Conservation (phyloP, 768 basidiomycete species). For the Pisolithus albus region DNA sequence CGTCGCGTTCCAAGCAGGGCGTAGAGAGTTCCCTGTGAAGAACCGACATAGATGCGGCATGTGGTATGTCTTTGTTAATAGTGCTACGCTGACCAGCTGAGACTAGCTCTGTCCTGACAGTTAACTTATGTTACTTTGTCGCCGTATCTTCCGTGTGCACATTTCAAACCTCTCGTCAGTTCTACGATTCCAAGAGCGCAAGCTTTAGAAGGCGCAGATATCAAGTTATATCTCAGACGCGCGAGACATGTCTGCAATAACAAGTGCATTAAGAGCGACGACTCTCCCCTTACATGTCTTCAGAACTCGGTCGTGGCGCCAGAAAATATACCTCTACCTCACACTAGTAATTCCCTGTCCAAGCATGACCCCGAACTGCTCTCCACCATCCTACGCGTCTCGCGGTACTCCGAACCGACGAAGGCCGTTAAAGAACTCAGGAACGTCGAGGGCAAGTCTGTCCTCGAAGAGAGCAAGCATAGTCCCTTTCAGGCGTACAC, state of each 20-base stretch:
- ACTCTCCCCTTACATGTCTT: background rate
- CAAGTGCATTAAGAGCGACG: background rate
- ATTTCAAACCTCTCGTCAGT: conserved; percentile 24
- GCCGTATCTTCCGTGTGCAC: conserved; percentile 46
- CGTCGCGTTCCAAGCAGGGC: conserved; percentile 23
- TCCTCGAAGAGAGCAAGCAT: conserved; percentile 12
- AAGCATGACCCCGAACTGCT: conserved; percentile 12
- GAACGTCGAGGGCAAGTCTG: conserved; percentile 6
- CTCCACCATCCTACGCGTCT: conserved; percentile 23
- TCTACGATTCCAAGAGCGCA: conserved; percentile 17
- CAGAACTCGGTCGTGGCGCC: background rate
- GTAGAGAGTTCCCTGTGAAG: conserved; percentile 23
- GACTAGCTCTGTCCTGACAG: conserved; percentile 25
- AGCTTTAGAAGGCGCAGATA: conserved; percentile 6
- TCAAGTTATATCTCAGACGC: conserved; percentile 3
- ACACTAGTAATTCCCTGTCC: background rate
- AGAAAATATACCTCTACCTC: conserved; percentile 1
- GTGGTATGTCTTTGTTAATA: conserved; percentile 36
- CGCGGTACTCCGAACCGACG: conserved; percentile 22
- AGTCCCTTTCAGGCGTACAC: conserved; percentile 23
- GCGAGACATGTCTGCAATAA: conserved; percentile 8
- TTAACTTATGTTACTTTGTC: conserved; percentile 77
- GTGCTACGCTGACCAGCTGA: background rate
- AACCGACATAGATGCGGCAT: conserved; percentile 41
- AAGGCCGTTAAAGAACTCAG: conserved; percentile 4